A percentile compares a stretch with the other conserved stretches of the same genome.
Conservation (phyloP, 176 grass and related monocot species). For the Paspalum notatum region DNA sequence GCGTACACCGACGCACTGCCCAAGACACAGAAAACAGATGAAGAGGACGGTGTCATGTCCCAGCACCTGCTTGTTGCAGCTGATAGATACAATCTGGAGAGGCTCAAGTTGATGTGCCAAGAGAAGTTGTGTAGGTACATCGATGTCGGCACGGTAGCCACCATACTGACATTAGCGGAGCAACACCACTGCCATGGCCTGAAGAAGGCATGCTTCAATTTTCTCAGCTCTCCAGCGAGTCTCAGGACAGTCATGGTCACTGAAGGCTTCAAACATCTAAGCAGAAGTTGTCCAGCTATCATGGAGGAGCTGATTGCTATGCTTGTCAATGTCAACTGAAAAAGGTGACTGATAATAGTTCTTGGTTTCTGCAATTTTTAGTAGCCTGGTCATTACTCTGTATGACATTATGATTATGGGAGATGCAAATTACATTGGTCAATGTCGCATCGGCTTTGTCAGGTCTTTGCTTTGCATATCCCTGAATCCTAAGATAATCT, state of each 20-base stretch:
- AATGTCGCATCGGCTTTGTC: too few species aligned
- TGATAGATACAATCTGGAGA: slow-evolving; percentile 46
- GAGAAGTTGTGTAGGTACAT: slow-evolving; percentile 32
- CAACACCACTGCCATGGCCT: not conserved
- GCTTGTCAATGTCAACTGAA: not conserved
- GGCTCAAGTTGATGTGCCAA: slow-evolving; percentile 54
- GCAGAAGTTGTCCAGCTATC: not conserved
- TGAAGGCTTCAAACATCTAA: not conserved
- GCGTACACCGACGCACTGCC: not conserved
- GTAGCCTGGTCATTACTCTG: not conserved
- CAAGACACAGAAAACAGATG: not conserved
- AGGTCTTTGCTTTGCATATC: not conserved
- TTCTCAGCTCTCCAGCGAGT: not conserved
- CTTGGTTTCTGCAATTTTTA: not conserved
- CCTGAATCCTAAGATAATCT: not conserved
- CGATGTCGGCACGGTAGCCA: not conserved
- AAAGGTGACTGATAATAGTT: not conserved
- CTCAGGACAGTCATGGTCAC: not conserved
- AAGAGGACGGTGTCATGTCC: slow-evolving; percentile 26
- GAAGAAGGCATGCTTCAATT: slow-evolving; percentile 3
- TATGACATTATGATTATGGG: not conserved
- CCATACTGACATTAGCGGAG: slow-evolving; percentile 11
- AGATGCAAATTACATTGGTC: not conserved
- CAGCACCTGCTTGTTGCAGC: slow-evolving; percentile 53
- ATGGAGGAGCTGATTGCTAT: not conserved